Evolutionary conservation across 2,329 filamentous ascomycete species (phyloP).

Genomic region (Neoarthrinium moseri): DNA sequence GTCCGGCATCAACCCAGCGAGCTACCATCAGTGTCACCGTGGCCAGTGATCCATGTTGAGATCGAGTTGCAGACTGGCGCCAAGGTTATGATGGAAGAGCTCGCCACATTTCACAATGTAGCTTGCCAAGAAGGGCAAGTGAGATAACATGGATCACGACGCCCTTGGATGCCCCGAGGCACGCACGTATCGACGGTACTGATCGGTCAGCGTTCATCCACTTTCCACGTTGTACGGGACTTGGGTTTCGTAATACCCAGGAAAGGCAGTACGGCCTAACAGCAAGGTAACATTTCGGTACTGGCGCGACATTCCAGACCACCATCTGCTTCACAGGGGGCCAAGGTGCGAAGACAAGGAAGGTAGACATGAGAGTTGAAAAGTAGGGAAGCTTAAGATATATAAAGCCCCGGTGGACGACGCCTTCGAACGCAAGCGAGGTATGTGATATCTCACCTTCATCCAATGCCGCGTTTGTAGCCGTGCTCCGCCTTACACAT

Average conservation of each 20-base stretch:
- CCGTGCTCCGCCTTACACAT: not conserved
- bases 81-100: not conserved
- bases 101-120: not conserved
- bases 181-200: not conserved
- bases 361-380: too few species aligned
- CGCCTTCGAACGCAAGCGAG: too few species aligned
- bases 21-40: not conserved
- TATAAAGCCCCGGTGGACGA: too few species aligned
- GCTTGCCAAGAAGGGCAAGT: constrained; percentile 7
- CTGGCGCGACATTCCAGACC: constrained; percentile 2
- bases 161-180: not conserved
- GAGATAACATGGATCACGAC: constrained; percentile 4
- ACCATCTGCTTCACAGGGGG: constrained; percentile 3
- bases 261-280: not conserved
- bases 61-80: not conserved
- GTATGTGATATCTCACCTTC: not conserved
- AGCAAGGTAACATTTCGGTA: not conserved
- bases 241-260: not conserved
- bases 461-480: not conserved
- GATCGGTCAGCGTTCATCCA: too few species aligned
- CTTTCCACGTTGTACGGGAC: too few species aligned
- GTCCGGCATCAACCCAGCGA: not conserved
- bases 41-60: not conserved
- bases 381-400: too few species aligned
- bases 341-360: not conserved